These are phyloP conservation scores for Aureobasidium pullulans DNA, from an alignment of 2,329 filamentous ascomycete species.

Conservation along the genomic window DNA sequence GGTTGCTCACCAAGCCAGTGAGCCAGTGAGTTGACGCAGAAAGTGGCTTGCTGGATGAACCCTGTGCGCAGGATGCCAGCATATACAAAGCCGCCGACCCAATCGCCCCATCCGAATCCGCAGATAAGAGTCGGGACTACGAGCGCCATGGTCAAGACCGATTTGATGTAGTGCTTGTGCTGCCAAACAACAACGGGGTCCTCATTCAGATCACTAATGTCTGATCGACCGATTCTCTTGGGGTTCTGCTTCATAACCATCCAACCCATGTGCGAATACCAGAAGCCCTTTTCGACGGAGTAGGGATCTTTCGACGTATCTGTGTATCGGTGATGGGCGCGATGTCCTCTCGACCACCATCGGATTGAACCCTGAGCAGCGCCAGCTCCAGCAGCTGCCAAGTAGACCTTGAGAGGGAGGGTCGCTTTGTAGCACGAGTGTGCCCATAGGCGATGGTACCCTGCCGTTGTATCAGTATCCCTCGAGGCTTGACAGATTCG, in stretches of 20 bases:
- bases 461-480: slow-evolving; percentile 25
- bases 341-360: slow-evolving; percentile 84
- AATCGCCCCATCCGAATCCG: slow-evolving; percentile 74
- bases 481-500: too few relatives aligned
- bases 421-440: slow-evolving; percentile 76
- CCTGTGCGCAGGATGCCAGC: slow-evolving; percentile 79
- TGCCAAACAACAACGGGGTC: slow-evolving; percentile 81
- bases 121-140: slow-evolving; percentile 67
- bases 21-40: slow-evolving; percentile 89
- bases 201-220: slow-evolving; percentile 82
- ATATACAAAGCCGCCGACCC: slow-evolving; percentile 74
- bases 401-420: slow-evolving; percentile 69
- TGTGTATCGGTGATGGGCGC: slow-evolving; percentile 84
- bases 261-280: slow-evolving; percentile 82
- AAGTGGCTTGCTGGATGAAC: slow-evolving; percentile 86
- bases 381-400: slow-evolving; percentile 72
- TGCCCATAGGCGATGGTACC: slow-evolving; percentile 79
- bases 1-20: slow-evolving; percentile 90
- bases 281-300: slow-evolving; percentile 78
- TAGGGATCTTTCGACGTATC: slow-evolving; percentile 90
- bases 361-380: slow-evolving; percentile 79
- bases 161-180: slow-evolving; percentile 78
- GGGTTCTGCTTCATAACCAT: slow-evolving; percentile 93
- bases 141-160: slow-evolving; percentile 68
- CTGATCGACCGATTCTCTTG: slow-evolving; percentile 78